Evolutionary conservation across 2,329 filamentous ascomycete genomes (phyloP).

Genomic region (Hypocreales sp.): DNA sequence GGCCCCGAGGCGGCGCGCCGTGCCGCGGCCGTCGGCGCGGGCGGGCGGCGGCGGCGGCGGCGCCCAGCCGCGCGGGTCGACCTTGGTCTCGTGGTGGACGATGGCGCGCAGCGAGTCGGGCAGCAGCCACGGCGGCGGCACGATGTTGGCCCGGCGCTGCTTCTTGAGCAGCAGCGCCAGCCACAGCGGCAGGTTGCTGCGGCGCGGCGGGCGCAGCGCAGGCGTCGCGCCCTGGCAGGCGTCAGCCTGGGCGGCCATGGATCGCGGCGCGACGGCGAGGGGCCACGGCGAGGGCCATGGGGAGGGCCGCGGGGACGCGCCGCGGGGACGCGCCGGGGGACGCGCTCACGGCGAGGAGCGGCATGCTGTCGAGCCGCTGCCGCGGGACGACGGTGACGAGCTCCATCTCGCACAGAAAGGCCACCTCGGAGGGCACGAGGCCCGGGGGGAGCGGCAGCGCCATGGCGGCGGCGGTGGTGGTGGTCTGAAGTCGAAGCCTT

Average conservation of each 20-base stretch:
- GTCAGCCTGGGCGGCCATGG: too few species aligned
- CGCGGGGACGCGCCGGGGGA: too few species aligned
- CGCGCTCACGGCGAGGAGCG: constrained; percentile 74
- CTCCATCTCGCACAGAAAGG: constrained; percentile 96
- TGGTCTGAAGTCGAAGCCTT: too few species aligned
- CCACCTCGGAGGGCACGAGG: constrained; percentile 74
- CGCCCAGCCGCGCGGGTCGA: constrained; percentile 58
- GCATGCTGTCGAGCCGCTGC: constrained; percentile 73
- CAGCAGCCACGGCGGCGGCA: constrained; percentile 80
- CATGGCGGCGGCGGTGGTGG: constrained; percentile 18
- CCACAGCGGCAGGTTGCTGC: constrained; percentile 75
- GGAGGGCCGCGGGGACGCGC: too few species aligned
- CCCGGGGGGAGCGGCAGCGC: constrained; percentile 33
- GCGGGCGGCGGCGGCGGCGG: constrained; percentile 55
- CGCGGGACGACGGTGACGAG: constrained; percentile 84
- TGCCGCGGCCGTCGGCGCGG: constrained; percentile 29
- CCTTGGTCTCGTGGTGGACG: constrained; percentile 64
- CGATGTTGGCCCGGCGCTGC: constrained; percentile 83
- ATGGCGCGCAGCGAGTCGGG: constrained; percentile 61
- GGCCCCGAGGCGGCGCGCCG: constrained; percentile 19
- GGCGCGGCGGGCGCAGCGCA: constrained; percentile 64
- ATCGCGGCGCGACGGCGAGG: too few species aligned
- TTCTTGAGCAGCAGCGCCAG: constrained; percentile 89
- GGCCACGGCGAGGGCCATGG: too few species aligned
- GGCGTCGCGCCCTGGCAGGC: constrained; percentile 69